These are phyloP conservation scores for Boletus semigastroideus DNA, from an alignment of 1,284 basidiomycete species.

Conservation along the genomic window DNA sequence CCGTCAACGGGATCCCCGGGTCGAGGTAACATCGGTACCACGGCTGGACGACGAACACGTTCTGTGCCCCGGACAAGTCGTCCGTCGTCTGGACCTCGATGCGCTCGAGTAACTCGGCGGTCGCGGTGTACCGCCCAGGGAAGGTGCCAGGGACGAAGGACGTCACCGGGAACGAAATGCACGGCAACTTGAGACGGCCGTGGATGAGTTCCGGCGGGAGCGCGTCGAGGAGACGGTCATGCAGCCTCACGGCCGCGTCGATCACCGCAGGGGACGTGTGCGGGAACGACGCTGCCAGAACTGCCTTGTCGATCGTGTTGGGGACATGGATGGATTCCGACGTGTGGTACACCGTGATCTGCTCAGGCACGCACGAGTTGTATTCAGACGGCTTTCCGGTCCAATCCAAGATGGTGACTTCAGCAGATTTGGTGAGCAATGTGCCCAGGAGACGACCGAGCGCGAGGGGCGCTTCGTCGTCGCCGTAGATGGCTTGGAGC, in stretches of 20 bases:
- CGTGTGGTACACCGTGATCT: slow-evolving; percentile 2
- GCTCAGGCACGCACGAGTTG: slow-evolving; percentile 5
- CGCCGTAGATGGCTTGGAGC: slow-evolving; percentile 5
- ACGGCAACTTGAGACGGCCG: slow-evolving; percentile 4
- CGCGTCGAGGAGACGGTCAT: slow-evolving; percentile 1
- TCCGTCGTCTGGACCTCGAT: not conserved
- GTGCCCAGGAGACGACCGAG: slow-evolving; percentile 6
- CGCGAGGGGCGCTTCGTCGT: slow-evolving; percentile 4
- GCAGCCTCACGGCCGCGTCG: not conserved
- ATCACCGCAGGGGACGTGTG: not conserved
- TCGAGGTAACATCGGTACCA: not conserved
- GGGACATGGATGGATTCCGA: not conserved
- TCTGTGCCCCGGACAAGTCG: not conserved
- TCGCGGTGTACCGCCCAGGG: not conserved
- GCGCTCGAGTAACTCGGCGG: not conserved
- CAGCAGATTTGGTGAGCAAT: slow-evolving; percentile 3
- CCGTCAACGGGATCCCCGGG: not conserved
- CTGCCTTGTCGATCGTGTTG: not conserved
- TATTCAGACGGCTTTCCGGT: slow-evolving; percentile 4
- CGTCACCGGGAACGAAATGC: not conserved
- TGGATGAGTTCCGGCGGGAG: slow-evolving; percentile 3
- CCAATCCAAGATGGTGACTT: slow-evolving; percentile 7
- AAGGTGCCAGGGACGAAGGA: not conserved
- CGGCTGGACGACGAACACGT: slow-evolving; percentile 3
- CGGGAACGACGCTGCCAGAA: not conserved